These are phyloP conservation scores for Phytophthora capsici DNA, from an alignment of 352 stramenopile genomes.

Conservation along the genomic window DNA sequence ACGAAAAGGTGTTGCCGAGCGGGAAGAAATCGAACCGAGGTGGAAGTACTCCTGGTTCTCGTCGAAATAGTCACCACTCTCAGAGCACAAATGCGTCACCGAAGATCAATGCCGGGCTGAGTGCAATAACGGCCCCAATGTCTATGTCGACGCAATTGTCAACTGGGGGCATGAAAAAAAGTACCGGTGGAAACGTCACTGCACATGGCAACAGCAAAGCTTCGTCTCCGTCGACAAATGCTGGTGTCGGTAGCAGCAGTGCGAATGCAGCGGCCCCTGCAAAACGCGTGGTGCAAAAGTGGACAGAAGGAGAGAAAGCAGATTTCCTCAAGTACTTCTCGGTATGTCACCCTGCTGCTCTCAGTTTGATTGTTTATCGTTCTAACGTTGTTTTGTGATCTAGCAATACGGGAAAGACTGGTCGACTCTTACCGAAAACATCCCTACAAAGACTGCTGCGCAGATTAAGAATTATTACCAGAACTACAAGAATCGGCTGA, in stretches of 20 bases:
- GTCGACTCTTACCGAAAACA: constrained; percentile 84
- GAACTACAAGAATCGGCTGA: constrained; percentile 93
- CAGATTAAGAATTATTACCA: constrained; percentile 95
- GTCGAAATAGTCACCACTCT: constrained; percentile 36
- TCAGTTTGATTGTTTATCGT: constrained; percentile 1
- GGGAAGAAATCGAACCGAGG: constrained; percentile 55
- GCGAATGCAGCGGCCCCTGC: constrained; percentile 34
- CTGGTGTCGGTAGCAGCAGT: constrained; percentile 11
- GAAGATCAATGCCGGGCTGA: constrained; percentile 12
- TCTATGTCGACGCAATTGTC: constrained; percentile 6
- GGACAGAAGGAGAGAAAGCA: constrained; percentile 88
- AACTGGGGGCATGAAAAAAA: constrained; percentile 19
- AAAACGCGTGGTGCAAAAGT: constrained; percentile 91
- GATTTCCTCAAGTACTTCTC: constrained; percentile 91
- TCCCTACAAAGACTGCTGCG: constrained; percentile 88
- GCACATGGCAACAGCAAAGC: constrained; percentile 18
- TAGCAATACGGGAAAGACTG: constrained; percentile 90
- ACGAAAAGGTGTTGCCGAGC: constrained; percentile 46
- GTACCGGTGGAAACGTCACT: constrained; percentile 13
- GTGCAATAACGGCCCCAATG: not conserved
- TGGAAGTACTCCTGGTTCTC: constrained; percentile 36
- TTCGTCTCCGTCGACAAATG: constrained; percentile 32
- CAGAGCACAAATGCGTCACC: constrained; percentile 20
- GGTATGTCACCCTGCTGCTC: constrained; percentile 42
- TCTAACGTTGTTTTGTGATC: constrained; percentile 18